Evolutionary conservation across 2,329 filamentous ascomycete species (phyloP).

Genomic region (Fusarium chaquense): DNA sequence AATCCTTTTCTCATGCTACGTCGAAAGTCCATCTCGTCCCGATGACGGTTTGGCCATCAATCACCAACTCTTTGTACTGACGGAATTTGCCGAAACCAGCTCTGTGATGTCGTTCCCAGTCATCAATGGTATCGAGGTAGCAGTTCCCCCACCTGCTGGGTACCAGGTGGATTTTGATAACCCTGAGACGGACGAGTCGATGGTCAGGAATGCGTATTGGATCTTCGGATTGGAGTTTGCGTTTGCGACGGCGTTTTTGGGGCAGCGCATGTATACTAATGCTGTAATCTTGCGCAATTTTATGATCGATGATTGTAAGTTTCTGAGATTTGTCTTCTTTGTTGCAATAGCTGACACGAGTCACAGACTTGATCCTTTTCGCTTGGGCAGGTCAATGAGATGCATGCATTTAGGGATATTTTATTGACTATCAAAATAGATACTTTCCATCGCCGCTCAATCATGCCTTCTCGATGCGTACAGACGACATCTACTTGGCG

Average conservation of each 20-base stretch:
- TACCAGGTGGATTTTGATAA: slow-evolving; percentile 10
- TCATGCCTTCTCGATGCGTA: slow-evolving; percentile 23
- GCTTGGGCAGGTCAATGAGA: not conserved
- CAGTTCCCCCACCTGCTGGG: slow-evolving; percentile 1
- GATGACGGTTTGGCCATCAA: not conserved
- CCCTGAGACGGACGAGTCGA: slow-evolving; percentile 1
- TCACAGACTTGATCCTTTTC: slow-evolving; percentile 2
- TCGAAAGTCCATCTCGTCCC: not conserved
- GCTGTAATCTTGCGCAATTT: slow-evolving; percentile 12
- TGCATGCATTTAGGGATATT: rapidly evolving
- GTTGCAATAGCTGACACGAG: rapidly evolving
- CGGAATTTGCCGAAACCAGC: rapidly evolving
- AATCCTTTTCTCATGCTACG: not conserved
- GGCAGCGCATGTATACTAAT: slow-evolving; percentile 24
- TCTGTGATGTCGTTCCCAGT: slow-evolving; percentile 16
- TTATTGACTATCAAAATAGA: not conserved
- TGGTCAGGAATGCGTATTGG: slow-evolving; percentile 23
- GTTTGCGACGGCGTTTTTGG: slow-evolving; percentile 13
- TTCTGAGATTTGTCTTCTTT: rapidly evolving
- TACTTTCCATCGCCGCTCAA: slow-evolving; percentile 8
- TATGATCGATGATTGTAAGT: slow-evolving; percentile 19
- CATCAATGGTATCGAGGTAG: slow-evolving; percentile 14
- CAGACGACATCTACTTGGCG: slow-evolving; percentile 6
- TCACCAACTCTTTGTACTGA: too few species aligned
- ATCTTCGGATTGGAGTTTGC: slow-evolving; percentile 17